Percentiles rank a stretch among this genome's conserved stretches.
Evolutionary conservation across 2,329 filamentous ascomycete species (phyloP).

Genomic region (Talaromyces albobiverticillius): DNA sequence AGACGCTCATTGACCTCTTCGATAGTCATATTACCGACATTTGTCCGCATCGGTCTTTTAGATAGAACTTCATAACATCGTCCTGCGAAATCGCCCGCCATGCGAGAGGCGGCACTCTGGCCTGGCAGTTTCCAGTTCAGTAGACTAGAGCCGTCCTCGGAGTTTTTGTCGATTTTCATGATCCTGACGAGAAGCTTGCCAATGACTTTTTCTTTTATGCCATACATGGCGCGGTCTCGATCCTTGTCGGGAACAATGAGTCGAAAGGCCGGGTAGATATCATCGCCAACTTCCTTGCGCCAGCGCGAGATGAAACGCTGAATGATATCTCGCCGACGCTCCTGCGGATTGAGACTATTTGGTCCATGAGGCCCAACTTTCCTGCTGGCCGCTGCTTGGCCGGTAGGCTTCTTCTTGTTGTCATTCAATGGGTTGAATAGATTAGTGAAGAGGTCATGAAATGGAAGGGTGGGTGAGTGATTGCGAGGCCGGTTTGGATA

Average conservation of each 20-base stretch:
- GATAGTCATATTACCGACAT: constrained; percentile 76
- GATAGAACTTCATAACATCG: constrained; percentile 83
- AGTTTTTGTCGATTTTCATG: constrained; percentile 86
- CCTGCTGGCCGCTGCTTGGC: constrained; percentile 44
- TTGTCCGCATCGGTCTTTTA: constrained; percentile 73
- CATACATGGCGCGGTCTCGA: constrained; percentile 86
- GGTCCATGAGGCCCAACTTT: constrained; percentile 60
- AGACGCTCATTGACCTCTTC: constrained; percentile 85
- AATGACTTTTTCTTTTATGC: constrained; percentile 87
- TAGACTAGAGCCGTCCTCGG: constrained; percentile 80
- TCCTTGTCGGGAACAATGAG: constrained; percentile 93
- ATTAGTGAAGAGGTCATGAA: constrained; percentile 71
- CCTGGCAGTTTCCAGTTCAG: constrained; percentile 91
- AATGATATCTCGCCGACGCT: constrained; percentile 76
- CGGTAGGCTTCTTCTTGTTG: constrained; percentile 68
- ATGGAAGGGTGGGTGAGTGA: constrained; percentile 72
- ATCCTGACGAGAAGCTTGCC: constrained; percentile 88
- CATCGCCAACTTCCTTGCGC: constrained; percentile 82
- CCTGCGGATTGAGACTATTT: constrained; percentile 64
- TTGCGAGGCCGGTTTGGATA: constrained; percentile 83
- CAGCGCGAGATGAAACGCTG: constrained; percentile 81
- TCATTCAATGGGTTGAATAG: constrained; percentile 81
- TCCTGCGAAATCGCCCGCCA: constrained; percentile 88
- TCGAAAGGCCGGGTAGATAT: constrained; percentile 89
- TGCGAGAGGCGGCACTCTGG: constrained; percentile 58